Evolutionary conservation across 164 flowering plant species (phyloP), one percentile per base, ranked within the genome.

Genomic region (Protea cynaroides): DNA sequence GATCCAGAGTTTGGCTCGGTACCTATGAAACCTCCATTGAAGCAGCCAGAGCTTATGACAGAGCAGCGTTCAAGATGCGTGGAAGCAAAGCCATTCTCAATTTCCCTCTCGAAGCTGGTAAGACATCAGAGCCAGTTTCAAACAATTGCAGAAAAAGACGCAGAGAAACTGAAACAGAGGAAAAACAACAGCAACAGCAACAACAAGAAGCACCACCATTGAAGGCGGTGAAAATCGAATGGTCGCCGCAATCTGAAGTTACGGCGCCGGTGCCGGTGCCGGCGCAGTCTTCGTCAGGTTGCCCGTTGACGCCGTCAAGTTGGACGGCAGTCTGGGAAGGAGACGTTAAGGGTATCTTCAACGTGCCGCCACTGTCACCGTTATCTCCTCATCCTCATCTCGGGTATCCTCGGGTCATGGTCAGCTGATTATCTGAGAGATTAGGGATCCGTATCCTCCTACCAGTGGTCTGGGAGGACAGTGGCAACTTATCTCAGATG

Each of bases 21-120:
- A 83, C 86, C 5, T 83, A 64, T 61, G 80, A 81, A 12, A 77
- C 74, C 1, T 81, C 87, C 23, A 49, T 79, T 8, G 87, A 81
- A 24, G 87, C 87, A 4, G 87, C 87, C 8, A 83, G 49, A 36
- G 87, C 87, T 21, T 83, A 83, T 73, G 87, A 83, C 63, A 63
- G 78, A 24, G 87, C 87, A 0, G 87, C 87, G 13, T 83, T 81
- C 66, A 74, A 66, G 79, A 66, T 83, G 19, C 77, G 87, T 7
- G 87, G 87, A 19, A 69, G 79, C 19, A 81, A 81, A 63, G 87
- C 87, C 19, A 83, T 83, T 4, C 72, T 83, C 53, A 83, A 83
- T 50, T 83, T 83, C 64, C 87, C 87, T 1, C 73, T 77, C 4
- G 84, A 82, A 46, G 79, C 65, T 37, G 80, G 76, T 4, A 76